Percentiles rank a stretch among this genome's conserved stretches.
Evolutionary conservation across 345 rosid genomes (phyloP).

Genomic region (Acer negundo): DNA sequence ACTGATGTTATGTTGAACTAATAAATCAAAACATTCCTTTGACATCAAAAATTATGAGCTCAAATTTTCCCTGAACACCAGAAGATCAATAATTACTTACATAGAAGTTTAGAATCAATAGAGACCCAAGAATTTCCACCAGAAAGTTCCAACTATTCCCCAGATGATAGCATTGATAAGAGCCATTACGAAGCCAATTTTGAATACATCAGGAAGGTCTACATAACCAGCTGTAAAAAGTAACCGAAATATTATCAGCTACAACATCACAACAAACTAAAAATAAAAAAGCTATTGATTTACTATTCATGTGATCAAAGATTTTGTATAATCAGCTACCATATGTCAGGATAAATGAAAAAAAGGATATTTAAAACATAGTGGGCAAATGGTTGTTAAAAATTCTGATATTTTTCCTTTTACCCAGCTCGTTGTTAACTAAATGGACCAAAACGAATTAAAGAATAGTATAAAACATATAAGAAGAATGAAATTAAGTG

Average conservation of each 20-base stretch:
- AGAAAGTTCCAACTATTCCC: constrained; percentile 83
- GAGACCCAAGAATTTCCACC: constrained; percentile 99
- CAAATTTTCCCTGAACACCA: constrained; percentile 14
- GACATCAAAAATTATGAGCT: constrained; percentile 19
- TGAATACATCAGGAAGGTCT: constrained; percentile 86
- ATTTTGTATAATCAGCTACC: background rate
- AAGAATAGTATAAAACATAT: background rate
- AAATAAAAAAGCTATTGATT: background rate
- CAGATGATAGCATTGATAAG: constrained; percentile 66
- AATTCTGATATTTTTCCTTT: background rate
- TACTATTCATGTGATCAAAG: background rate
- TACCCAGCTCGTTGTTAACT: too few relatives aligned
- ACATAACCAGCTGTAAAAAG: constrained; percentile 77
- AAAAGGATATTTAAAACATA: background rate
- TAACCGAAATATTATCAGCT: constrained; percentile 19
- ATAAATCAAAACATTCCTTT: constrained; percentile 8
- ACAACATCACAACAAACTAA: background rate
- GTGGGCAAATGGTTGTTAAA: background rate
- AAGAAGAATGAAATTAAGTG: background rate
- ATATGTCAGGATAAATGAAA: background rate
- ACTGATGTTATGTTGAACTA: background rate
- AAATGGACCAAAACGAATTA: too few relatives aligned
- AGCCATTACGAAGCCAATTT: constrained; percentile 82
- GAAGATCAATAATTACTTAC: constrained; percentile 24
- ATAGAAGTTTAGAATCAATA: constrained; percentile 43